These are phyloP conservation scores for Daedaleopsis nitida DNA, from an alignment of 768 basidiomycete genomes.

Conservation along the genomic window DNA sequence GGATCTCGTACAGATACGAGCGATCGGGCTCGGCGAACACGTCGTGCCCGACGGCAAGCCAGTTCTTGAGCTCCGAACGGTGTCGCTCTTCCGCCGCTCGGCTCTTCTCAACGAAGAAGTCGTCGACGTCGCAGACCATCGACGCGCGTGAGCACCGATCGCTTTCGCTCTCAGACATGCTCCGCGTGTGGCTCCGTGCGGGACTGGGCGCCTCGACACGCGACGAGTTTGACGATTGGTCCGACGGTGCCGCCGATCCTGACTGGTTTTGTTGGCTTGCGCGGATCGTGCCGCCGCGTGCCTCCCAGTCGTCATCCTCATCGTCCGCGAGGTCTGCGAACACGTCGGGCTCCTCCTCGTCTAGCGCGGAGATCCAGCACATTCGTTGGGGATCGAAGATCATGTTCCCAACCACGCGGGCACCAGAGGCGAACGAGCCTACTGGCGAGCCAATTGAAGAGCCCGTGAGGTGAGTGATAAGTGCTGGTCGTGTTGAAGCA, in stretches of 20 bases:
- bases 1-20: conserved; percentile 76
- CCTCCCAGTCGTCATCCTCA: conserved; percentile 81
- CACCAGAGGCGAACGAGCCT: conserved; percentile 71
- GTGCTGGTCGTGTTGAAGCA: conserved; percentile 87
- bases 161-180: conserved; percentile 75
- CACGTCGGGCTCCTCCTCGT: conserved; percentile 95
- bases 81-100: conserved; percentile 81
- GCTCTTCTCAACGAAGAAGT: conserved; percentile 71
- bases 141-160: conserved; percentile 81
- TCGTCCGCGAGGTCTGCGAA: conserved; percentile 93
- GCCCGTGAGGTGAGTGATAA: conserved; percentile 92
- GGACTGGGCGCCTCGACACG: conserved; percentile 52
- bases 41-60: conserved; percentile 42
- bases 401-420: conserved; percentile 96
- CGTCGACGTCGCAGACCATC: conserved; percentile 76
- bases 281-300: conserved; percentile 79
- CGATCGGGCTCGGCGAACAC: conserved; percentile 51
- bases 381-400: conserved; percentile 92
- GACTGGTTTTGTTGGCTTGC: conserved; percentile 44
- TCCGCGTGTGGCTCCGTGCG: conserved; percentile 59
- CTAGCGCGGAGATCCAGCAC: conserved; percentile 92
- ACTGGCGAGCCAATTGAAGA: conserved; percentile 84
- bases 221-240: conserved; percentile 29
- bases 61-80: conserved; percentile 81
- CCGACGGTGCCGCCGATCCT: conserved; percentile 27